Evolutionary conservation across 352 stramenopile species (phyloP), one percentile per base, ranked within the genome.

Genomic region (Phytophthora boehmeriae): DNA sequence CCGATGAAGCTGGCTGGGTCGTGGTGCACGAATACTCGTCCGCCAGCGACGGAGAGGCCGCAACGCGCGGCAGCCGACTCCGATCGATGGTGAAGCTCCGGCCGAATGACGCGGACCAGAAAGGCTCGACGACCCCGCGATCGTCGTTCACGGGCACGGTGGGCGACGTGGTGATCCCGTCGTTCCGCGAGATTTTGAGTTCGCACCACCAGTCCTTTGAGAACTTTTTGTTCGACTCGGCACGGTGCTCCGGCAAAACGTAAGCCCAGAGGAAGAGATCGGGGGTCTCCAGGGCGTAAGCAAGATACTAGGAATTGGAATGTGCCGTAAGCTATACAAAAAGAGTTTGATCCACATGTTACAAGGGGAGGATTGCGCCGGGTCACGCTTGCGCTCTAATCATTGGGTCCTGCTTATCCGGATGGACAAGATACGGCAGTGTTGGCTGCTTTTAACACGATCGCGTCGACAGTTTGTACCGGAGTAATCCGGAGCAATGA

Each of bases 161-260:
- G 0, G 48, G 54, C 2, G 61, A 70, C 22, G 20, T 70, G 20
- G 61, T 70, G 17, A 60, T 70, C 36, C 61, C 61, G 20, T 70
- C 61, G 14, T 70, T 70, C 42, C 54, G 61, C 17, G 61, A 70
- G 25, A 65, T 70, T 5, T 6, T 65, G 32, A 65, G 42, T 13
- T 65, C 55, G 11, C 61, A 65, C 27, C 42, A 60, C 17, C 61
- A 70, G 41, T 70, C 42, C n/a, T 44, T 65, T 8, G 61, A 70
- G 48, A 70, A 70, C 17, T 55, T 60, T 20, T 27, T 66, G 47
- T 23, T 70, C n/a, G 61, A 70, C 36, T 55, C 55, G 46, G 62
- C 60, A 8, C 36, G 39, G 1, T 16, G 14, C 38, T 22, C 38
- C 6, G 16, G 14, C 25, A 30, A 44, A 9, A 16, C 5, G n/a